A percentile compares a stretch with the other conserved stretches of the same genome.
phyloP scores from a whole-genome alignment of 1,139 yeast species.

The Candida pseudoviswanathii region DNA sequence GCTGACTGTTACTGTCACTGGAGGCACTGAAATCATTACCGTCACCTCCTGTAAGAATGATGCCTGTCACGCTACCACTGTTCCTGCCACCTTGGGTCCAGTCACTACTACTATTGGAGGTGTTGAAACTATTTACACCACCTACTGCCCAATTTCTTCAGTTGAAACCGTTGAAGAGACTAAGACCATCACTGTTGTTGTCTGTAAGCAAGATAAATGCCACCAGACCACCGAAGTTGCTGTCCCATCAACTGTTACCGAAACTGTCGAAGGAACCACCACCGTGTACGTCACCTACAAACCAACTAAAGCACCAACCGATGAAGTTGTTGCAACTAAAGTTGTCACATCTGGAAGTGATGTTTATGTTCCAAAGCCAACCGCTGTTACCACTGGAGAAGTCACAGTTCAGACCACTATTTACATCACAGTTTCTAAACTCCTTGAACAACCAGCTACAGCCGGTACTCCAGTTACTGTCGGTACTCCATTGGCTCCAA shows the following conservation, averaged over 20 bases:
- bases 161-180: constrained; percentile 22
- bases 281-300: constrained; percentile 4
- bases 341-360: constrained; percentile 12
- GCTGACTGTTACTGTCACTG: constrained; percentile 10
- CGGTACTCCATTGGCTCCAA: constrained; percentile 18
- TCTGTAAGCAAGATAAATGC: constrained; percentile 43
- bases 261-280: constrained; percentile 2
- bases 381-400: not conserved
- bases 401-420: not conserved
- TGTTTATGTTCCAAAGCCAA: constrained; percentile 1
- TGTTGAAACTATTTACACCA: constrained; percentile 16
- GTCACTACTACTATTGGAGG: constrained; percentile 13
- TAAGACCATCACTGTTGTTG: constrained; percentile 40
- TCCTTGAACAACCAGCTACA: not conserved
- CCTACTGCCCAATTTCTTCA: constrained; percentile 27
- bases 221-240: constrained; percentile 32
- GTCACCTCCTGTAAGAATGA: constrained; percentile 50
- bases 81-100: constrained; percentile 17
- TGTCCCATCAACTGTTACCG: constrained; percentile 25
- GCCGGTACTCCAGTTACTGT: constrained; percentile 11
- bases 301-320: not conserved
- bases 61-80: constrained; percentile 32
- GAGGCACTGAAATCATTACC: constrained; percentile 22
- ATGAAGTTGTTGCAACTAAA: not conserved
- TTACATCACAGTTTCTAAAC: constrained; percentile 7